Evolutionary conservation across 2,329 filamentous ascomycete genomes (phyloP).

Genomic region (Phyllosticta citrichinensis): DNA sequence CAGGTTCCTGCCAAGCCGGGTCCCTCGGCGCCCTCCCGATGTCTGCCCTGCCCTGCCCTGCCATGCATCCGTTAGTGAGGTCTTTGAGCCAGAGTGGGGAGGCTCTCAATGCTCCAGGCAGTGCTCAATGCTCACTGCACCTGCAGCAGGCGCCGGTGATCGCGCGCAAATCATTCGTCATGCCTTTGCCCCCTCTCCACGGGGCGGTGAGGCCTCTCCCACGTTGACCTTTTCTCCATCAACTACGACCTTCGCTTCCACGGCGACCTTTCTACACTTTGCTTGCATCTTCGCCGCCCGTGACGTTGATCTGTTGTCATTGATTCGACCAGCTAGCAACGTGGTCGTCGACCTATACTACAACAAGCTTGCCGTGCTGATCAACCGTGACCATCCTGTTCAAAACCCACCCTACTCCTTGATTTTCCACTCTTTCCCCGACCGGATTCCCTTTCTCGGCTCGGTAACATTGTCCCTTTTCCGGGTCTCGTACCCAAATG

Average conservation of each 20-base stretch:
- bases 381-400: not conserved
- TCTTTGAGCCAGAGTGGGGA: constrained; percentile 1
- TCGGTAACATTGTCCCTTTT: not conserved
- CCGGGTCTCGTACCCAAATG: not conserved
- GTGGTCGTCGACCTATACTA: constrained; percentile 9
- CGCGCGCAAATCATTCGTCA: constrained; percentile 9
- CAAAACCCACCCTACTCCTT: not conserved
- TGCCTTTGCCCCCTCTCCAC: not conserved
- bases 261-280: not conserved
- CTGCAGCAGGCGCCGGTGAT: constrained; percentile 3
- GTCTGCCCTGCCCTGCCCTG: not conserved
- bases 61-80: constrained; percentile 1
- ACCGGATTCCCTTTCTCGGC: not conserved
- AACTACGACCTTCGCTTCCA: constrained; percentile 3
- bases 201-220: constrained; percentile 5
- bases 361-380: not conserved
- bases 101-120: constrained; percentile 2
- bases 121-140: too few species aligned
- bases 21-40: not conserved
- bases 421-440: not conserved
- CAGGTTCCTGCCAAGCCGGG: constrained; percentile 1
- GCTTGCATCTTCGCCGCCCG: not conserved
- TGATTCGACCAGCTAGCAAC: constrained; percentile 2
- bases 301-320: not conserved
- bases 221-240: not conserved